Evolutionary conservation across 1,284 basidiomycete genomes (phyloP).

Genomic region (Phellopilus nigrolimitatus): DNA sequence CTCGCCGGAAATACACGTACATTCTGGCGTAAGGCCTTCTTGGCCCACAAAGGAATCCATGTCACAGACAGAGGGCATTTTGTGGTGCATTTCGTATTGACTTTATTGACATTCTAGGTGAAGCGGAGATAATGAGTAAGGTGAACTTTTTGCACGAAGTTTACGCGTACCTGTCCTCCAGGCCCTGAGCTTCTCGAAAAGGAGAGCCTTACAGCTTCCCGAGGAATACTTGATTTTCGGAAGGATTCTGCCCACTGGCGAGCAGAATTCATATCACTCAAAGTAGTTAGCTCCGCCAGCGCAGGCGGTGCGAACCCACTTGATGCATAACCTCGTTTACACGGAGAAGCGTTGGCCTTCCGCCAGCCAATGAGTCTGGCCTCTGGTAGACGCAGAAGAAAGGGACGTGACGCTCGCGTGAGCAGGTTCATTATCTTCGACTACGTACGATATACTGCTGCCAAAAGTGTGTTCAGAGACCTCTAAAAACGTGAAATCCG

Average conservation of each 20-base stretch:
- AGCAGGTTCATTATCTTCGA: background rate
- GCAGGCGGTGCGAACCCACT: conserved; percentile 30
- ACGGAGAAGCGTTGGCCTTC: too few relatives aligned
- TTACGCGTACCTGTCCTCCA: conserved; percentile 59
- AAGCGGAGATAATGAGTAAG: conserved; percentile 1
- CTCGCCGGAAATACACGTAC: conserved; percentile 42
- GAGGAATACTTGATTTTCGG: conserved; percentile 39
- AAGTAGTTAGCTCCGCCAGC: conserved; percentile 31
- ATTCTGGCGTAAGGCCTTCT: conserved; percentile 41
- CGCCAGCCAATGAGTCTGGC: background rate
- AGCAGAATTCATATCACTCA: conserved; percentile 41
- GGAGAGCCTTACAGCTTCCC: conserved; percentile 47
- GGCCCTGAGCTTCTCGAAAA: conserved; percentile 76
- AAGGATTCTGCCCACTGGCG: conserved; percentile 50
- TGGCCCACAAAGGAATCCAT: conserved; percentile 72
- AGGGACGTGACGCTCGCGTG: background rate
- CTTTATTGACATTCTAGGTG: conserved; percentile 73
- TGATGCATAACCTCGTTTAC: background rate
- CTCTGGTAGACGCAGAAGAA: background rate
- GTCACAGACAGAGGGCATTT: conserved; percentile 48
- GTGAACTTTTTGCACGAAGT: background rate
- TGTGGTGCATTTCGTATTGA: conserved; percentile 70
- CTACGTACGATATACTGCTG: too few relatives aligned
- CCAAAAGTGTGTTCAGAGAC: too few relatives aligned
- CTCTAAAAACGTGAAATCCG: too few relatives aligned